phyloP scores from a whole-genome alignment of 306 rosid genomes.

The Rubus parviflorus region DNA sequence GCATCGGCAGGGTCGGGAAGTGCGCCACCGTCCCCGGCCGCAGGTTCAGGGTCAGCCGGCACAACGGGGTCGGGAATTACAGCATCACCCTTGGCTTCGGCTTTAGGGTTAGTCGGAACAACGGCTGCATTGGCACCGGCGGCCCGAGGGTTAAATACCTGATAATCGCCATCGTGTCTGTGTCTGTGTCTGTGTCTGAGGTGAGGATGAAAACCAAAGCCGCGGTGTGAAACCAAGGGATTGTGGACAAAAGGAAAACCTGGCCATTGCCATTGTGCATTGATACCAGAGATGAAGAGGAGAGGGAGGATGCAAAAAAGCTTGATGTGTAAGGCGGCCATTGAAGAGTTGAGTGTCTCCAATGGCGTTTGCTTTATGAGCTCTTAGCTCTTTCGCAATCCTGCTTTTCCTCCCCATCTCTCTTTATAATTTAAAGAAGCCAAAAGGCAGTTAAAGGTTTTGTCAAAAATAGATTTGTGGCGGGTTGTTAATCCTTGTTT shows the following conservation, averaged over 20 bases:
- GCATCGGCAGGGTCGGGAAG: background rate
- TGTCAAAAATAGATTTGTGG: conserved; percentile 25
- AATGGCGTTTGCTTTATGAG: conserved; percentile 29
- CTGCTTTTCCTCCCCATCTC: conserved; percentile 40
- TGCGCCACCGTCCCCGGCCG: background rate
- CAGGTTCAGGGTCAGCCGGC: background rate
- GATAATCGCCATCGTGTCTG: background rate
- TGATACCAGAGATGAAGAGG: conserved; percentile 16
- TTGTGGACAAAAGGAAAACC: background rate
- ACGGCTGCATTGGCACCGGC: no score
- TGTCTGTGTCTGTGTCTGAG: no score
- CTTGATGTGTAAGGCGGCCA: conserved; percentile 38
- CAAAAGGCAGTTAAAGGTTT: conserved; percentile 10
- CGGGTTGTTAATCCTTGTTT: conserved; percentile 1
- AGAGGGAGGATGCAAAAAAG: conserved; percentile 30
- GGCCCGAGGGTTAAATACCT: no score
- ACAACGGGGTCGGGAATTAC: background rate
- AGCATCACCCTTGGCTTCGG: background rate
- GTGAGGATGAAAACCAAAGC: no score
- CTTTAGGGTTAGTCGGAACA: background rate
- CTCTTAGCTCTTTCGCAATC: conserved; percentile 1
- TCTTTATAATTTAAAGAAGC: conserved; percentile 22
- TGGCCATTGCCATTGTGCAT: conserved; percentile 23
- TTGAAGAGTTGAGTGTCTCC: conserved; percentile 31
- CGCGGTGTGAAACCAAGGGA: conserved; percentile 9